Evolutionary conservation across 257 asterid genomes (phyloP).

Genomic region (Apocynum venetum): DNA sequence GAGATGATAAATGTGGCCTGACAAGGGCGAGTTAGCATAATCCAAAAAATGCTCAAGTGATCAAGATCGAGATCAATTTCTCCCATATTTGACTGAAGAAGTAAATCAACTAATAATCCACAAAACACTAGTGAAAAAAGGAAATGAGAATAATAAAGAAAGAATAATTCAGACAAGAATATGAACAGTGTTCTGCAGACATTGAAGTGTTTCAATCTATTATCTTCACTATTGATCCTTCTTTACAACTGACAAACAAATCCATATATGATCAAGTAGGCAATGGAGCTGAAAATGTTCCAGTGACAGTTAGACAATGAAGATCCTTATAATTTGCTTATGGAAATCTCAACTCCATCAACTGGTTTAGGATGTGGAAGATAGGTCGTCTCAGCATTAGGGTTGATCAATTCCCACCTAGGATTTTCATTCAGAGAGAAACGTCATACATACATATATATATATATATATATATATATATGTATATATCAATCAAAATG

Average conservation of each 20-base stretch:
- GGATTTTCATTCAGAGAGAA: not conserved
- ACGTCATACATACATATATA: too few relatives aligned
- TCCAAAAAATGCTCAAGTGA: not conserved
- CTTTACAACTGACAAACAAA: not conserved
- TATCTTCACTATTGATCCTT: not conserved
- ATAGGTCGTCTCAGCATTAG: slow-evolving; percentile 2
- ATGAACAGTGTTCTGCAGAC: not conserved
- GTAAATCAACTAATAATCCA: not conserved
- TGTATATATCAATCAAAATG: too few relatives aligned
- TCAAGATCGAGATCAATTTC: not conserved
- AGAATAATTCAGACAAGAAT: not conserved
- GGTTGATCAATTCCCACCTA: slow-evolving; percentile 12
- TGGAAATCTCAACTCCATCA: slow-evolving; percentile 15
- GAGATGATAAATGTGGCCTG: not conserved
- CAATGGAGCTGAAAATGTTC: not conserved
- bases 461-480: too few relatives aligned
- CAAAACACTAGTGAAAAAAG: not conserved
- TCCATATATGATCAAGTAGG: too few relatives aligned
- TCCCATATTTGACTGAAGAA: too few relatives aligned
- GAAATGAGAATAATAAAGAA: not conserved
- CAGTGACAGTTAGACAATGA: not conserved
- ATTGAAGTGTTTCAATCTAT: not conserved
- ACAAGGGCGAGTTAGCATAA: not conserved
- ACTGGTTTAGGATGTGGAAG: slow-evolving; percentile 19
- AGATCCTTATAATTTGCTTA: slow-evolving; percentile 1